These are phyloP conservation scores for Cyamopsis tetragonoloba DNA, from an alignment of 306 rosid genomes.

Conservation along the genomic window DNA sequence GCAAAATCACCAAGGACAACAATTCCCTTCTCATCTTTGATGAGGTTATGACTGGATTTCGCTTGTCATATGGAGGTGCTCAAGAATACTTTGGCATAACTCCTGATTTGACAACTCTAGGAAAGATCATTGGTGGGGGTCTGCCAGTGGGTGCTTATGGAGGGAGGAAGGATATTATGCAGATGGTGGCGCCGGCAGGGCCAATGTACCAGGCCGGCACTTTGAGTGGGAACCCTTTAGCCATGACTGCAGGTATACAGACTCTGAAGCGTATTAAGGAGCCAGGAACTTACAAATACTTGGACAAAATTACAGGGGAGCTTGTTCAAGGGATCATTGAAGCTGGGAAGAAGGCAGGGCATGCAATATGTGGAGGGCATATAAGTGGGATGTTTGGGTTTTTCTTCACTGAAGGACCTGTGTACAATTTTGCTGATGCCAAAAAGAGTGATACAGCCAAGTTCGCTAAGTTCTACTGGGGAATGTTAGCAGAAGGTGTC, in stretches of 20 bases:
- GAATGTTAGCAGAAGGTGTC: constrained; percentile 90
- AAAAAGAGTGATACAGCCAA: constrained; percentile 75
- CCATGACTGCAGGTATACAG: constrained; percentile 96
- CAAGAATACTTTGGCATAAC: constrained; percentile 86
- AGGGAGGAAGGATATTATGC: constrained; percentile 89
- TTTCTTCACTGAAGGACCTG: constrained; percentile 94
- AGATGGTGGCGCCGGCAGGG: constrained; percentile 95
- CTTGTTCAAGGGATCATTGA: constrained; percentile 71
- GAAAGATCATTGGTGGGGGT: constrained; percentile 97
- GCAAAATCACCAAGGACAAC: constrained; percentile 67
- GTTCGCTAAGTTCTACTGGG: constrained; percentile 78
- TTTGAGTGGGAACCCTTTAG: constrained; percentile 91
- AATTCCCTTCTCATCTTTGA: constrained; percentile 74
- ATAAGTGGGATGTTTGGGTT: constrained; percentile 92
- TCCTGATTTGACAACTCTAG: constrained; percentile 79
- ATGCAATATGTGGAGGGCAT: constrained; percentile 85
- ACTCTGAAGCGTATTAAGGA: constrained; percentile 76
- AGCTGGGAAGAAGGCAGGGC: constrained; percentile 85
- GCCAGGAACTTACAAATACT: constrained; percentile 71
- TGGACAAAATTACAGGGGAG: constrained; percentile 70
- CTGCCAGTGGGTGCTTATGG: constrained; percentile 96
- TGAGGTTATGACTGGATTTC: constrained; percentile 97
- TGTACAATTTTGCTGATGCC: constrained; percentile 72
- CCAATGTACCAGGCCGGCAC: constrained; percentile 99
- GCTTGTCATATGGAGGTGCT: constrained; percentile 90